A percentile compares a stretch with the other conserved stretches of the same genome.
Conservation (phyloP, 106 monocot genomes). For the Xerophyta viscosa region DNA sequence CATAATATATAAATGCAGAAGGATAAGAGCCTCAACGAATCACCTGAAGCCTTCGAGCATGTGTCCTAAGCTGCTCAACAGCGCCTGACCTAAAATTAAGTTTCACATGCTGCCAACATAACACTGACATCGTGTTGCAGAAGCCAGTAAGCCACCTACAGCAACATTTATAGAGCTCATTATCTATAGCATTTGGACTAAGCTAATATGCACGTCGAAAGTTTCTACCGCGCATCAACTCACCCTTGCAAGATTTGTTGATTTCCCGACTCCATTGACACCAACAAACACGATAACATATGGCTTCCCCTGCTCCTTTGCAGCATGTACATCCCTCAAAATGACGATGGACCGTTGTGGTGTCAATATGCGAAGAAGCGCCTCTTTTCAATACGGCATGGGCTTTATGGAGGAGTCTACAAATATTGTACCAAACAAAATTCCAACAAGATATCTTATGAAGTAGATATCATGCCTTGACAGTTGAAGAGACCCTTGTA, state of each 20-base stretch:
- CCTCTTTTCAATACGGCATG: no score
- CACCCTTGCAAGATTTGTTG: slow-evolving; percentile 99
- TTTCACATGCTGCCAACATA: slow-evolving; percentile 95
- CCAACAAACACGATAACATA: slow-evolving; percentile 97
- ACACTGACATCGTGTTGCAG: slow-evolving; percentile 84
- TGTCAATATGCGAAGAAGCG: slow-evolving; percentile 91
- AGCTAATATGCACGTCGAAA: no score
- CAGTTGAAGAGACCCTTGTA: slow-evolving; percentile 93
- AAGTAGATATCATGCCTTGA: slow-evolving; percentile 48
- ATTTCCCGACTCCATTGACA: slow-evolving; percentile 98
- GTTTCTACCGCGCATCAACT: no score
- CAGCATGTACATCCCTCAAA: slow-evolving; percentile 91
- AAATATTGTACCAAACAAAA: no score
- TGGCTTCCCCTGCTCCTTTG: slow-evolving; percentile 93
- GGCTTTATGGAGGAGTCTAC: no score
- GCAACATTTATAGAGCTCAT: no score
- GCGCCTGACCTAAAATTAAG: slow-evolving; percentile 98
- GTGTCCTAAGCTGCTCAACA: slow-evolving; percentile 96
- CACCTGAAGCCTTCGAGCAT: slow-evolving; percentile 98
- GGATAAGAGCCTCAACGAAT: no score
- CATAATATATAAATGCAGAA: no score
- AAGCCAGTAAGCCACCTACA: slow-evolving; percentile 99
- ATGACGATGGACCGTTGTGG: slow-evolving; percentile 93
- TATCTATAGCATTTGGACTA: no score
- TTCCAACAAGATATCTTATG: not conserved